phyloP scores from a whole-genome alignment of 75 land plant species.

The Cupressus sempervirens region DNA sequence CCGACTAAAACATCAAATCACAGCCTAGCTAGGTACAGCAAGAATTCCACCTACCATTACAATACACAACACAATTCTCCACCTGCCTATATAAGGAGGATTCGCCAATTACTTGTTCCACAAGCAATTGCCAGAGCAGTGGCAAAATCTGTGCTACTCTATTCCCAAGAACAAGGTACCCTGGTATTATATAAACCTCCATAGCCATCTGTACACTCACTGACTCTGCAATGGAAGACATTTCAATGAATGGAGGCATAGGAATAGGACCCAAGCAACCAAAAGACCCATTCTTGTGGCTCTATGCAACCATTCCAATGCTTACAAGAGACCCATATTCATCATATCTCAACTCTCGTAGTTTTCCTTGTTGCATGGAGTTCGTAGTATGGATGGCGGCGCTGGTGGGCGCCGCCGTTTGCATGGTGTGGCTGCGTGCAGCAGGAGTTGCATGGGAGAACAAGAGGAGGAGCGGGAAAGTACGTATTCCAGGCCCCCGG shows the following conservation, averaged over 20 bases:
- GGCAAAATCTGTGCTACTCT: no score
- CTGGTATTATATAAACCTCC: no score
- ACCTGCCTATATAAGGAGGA: not conserved
- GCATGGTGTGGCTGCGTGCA: conserved; percentile 14
- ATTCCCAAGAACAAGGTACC: no score
- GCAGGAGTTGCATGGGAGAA: conserved; percentile 28
- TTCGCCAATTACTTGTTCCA: no score
- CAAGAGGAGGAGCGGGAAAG: not conserved
- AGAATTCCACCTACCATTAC: not conserved
- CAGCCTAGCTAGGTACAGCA: not conserved
- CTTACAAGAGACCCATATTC: not conserved
- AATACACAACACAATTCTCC: no score
- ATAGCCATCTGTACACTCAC: no score
- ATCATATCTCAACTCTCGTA: no score
- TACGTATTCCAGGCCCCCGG: conserved; percentile 30
- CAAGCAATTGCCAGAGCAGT: not conserved
- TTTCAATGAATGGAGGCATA: not conserved
- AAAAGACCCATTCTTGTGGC: not conserved
- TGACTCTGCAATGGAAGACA: not conserved
- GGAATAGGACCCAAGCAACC: no score
- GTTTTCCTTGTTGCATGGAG: not conserved
- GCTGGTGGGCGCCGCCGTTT: not conserved
- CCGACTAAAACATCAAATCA: not conserved
- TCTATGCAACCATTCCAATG: not conserved
- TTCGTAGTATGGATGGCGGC: not conserved